Evolutionary conservation across 805 yeast genomes (phyloP).

Genomic region (Suhomyces prunicola): DNA sequence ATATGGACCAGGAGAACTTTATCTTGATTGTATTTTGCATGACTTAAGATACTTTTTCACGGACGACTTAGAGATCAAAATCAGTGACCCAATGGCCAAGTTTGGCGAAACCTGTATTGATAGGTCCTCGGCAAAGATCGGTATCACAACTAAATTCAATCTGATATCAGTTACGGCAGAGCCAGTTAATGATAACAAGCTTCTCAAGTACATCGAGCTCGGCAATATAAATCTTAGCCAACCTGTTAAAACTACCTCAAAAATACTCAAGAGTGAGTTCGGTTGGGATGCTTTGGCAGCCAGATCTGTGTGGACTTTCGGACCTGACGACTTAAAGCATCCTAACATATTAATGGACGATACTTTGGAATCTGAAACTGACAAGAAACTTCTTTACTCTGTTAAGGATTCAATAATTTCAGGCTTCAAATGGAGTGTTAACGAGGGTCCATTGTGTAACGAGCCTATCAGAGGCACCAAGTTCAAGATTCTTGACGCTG

Average conservation of each 20-base stretch:
- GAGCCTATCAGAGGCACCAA: conserved; percentile 70
- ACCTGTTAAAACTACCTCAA: conserved; percentile 47
- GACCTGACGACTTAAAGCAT: conserved; percentile 40
- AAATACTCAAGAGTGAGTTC: conserved; percentile 52
- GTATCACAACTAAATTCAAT: conserved; percentile 53
- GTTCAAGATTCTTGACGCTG: conserved; percentile 66
- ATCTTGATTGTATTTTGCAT: conserved; percentile 76
- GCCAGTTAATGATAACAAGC: conserved; percentile 52
- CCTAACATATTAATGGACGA: conserved; percentile 67
- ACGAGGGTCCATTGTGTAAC: conserved; percentile 91
- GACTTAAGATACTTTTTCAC: conserved; percentile 67
- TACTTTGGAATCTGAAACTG: conserved; percentile 66
- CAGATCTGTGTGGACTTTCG: conserved; percentile 76
- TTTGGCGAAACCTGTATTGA: conserved; percentile 76
- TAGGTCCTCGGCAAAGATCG: conserved; percentile 65
- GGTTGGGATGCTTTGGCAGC: conserved; percentile 85
- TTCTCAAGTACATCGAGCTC: conserved; percentile 54
- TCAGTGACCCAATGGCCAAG: conserved; percentile 78
- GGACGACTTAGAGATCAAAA: conserved; percentile 62
- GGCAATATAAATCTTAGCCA: conserved; percentile 40
- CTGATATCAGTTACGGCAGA: conserved; percentile 71
- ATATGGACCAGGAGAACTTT: conserved; percentile 82
- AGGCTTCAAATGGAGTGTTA: conserved; percentile 81
- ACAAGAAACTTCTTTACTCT: conserved; percentile 44
- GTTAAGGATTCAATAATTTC: conserved; percentile 57